Evolutionary conservation across 805 yeast genomes (phyloP).

Genomic region (Kockiozyma suomiensis): DNA sequence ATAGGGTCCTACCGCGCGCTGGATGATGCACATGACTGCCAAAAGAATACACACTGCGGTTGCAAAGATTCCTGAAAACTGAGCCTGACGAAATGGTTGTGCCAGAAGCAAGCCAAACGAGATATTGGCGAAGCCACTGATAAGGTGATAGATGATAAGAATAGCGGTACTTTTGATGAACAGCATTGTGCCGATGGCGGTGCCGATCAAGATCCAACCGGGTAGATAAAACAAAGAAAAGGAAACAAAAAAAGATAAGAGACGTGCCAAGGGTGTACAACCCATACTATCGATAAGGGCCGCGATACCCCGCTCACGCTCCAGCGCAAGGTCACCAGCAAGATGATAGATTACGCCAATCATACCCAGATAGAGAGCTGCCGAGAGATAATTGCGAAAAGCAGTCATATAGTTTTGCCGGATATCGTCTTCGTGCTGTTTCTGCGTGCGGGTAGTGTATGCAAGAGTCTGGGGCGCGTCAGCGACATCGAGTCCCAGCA

Average conservation of each 20-base stretch:
- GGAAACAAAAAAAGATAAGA: conserved; percentile 37
- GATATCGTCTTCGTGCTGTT: conserved; percentile 31
- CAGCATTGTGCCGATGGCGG: conserved; percentile 31
- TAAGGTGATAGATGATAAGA: conserved; percentile 39
- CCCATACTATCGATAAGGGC: conserved; percentile 43
- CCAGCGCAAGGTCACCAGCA: conserved; percentile 41
- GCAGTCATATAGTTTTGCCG: conserved; percentile 38
- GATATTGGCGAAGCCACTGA: conserved; percentile 40
- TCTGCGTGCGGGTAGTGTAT: conserved; percentile 38
- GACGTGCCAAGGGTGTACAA: conserved; percentile 35
- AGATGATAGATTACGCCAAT: conserved; percentile 44
- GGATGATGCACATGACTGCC: conserved; percentile 40
- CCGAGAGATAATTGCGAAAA: conserved; percentile 39
- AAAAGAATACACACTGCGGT: conserved; percentile 40
- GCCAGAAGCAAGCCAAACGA: conserved; percentile 41
- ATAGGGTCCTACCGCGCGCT: conserved; percentile 28
- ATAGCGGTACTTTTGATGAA: conserved; percentile 37
- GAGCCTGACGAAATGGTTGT: conserved; percentile 39
- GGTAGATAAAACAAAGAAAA: conserved; percentile 39
- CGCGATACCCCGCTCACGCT: conserved; percentile 42
- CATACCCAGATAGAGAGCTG: conserved; percentile 42
- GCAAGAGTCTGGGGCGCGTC: conserved; percentile 34
- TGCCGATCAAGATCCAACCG: conserved; percentile 42
- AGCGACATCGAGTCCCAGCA: conserved; percentile 13
- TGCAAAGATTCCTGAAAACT: conserved; percentile 41